These are phyloP conservation scores for Diplodia mutila DNA, from an alignment of 2,329 filamentous ascomycete genomes.

Conservation along the genomic window DNA sequence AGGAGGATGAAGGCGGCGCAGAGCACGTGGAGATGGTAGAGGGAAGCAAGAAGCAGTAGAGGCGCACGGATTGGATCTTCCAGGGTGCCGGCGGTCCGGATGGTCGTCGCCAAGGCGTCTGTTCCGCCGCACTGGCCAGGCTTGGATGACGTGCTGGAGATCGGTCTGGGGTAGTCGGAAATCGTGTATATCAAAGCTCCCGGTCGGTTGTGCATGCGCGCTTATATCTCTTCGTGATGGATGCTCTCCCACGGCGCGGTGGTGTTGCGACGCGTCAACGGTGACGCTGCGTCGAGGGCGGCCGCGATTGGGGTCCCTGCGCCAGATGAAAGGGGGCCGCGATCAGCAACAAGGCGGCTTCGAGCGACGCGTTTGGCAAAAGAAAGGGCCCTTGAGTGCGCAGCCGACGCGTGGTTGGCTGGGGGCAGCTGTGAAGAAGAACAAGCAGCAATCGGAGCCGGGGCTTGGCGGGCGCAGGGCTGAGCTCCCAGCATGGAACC, in stretches of 20 bases:
- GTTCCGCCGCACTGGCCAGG: slow-evolving; percentile 16
- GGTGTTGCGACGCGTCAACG: background rate
- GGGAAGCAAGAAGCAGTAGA: background rate
- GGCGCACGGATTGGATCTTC: background rate
- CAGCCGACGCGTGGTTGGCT: slow-evolving; percentile 12
- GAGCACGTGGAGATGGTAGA: background rate
- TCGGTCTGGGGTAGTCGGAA: slow-evolving; percentile 14
- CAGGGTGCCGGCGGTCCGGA: slow-evolving; percentile 1
- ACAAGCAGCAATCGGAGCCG: background rate
- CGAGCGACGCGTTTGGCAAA: slow-evolving; percentile 1
- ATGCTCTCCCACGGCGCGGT: background rate
- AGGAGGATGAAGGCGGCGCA: background rate
- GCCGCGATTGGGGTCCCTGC: background rate
- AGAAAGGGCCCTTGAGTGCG: background rate
- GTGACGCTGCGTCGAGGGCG: background rate
- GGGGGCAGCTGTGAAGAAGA: background rate
- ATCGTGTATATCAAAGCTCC: slow-evolving; percentile 19
- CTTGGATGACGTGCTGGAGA: slow-evolving; percentile 15
- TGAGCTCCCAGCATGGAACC: background rate
- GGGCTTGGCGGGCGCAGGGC: slow-evolving; percentile 22
- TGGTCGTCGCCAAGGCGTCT: slow-evolving; percentile 11
- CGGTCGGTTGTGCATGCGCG: background rate
- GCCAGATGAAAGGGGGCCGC: slow-evolving; percentile 16
- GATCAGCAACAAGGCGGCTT: slow-evolving; percentile 14
- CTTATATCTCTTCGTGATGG: background rate